Conservation (phyloP, 805 yeast species). For the Hanseniaspora taiwanica region DNA sequence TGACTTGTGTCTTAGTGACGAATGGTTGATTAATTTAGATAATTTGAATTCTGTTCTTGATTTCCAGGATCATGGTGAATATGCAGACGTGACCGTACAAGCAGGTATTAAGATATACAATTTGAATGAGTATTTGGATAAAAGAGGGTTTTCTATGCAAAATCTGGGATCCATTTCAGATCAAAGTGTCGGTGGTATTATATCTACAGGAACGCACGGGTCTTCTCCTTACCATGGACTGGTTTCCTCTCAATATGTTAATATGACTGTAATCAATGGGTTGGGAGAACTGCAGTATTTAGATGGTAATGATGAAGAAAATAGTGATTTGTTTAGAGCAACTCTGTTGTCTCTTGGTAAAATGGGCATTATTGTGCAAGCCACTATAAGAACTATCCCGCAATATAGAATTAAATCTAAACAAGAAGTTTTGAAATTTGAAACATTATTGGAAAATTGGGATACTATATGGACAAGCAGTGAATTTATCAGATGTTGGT, state of each 20-base stretch:
- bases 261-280: slow-evolving; percentile 61
- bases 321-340: slow-evolving; percentile 62
- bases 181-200: slow-evolving; percentile 90
- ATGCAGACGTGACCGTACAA: slow-evolving; percentile 85
- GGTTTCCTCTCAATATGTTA: slow-evolving; percentile 76
- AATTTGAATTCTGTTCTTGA: slow-evolving; percentile 45
- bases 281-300: slow-evolving; percentile 49
- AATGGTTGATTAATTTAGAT: slow-evolving; percentile 79
- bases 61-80: slow-evolving; percentile 41
- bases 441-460: slow-evolving; percentile 59
- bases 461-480: slow-evolving; percentile 72
- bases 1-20: slow-evolving; percentile 63
- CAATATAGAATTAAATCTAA: slow-evolving; percentile 65
- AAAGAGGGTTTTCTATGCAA: slow-evolving; percentile 66
- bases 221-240: slow-evolving; percentile 87
- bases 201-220: slow-evolving; percentile 95
- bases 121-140: slow-evolving; percentile 51
- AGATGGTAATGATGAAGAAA: slow-evolving; percentile 39
- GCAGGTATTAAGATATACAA: slow-evolving; percentile 78
- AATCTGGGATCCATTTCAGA: slow-evolving; percentile 89
- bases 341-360: slow-evolving; percentile 80
- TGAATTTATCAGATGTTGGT: slow-evolving; percentile 92
- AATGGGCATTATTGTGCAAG: slow-evolving; percentile 77
- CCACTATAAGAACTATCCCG: slow-evolving; percentile 76
- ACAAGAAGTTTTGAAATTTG: slow-evolving; percentile 72